Evolutionary conservation across 495 filamentous ascomycete genomes (phyloP), one percentile per base, ranked within the genome.

Genomic region (Umbilicaria muhlenbergii): DNA sequence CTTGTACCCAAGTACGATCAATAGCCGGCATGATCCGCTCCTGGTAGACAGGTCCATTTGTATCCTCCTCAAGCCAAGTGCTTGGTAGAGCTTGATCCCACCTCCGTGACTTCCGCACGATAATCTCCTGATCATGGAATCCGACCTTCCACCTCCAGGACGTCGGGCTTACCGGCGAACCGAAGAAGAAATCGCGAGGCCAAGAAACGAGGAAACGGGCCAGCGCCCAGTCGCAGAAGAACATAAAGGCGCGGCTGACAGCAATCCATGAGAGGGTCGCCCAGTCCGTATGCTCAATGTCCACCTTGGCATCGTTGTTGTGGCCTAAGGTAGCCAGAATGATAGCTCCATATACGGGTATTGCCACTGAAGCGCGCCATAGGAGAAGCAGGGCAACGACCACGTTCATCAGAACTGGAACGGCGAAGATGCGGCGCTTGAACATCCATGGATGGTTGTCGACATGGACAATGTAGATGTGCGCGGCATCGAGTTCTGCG

Each of bases 381-480:
- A 66, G 52, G 51, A 91, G 71, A 7, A 80, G 53, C 5, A 62
- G 51, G 17, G 64, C 58, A 42, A 92, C 69, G 44, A 61, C 55
- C 36, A 77, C 36, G 60, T 92, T 92, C 59, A 87, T 71, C 15
- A 75, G 48, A 38, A 78, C 62, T 35, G 85, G 83, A 3, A 89
- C 74, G 34, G 69, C 36, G 66, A 89, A 94, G 56, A 86, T 74
- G 50, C 81, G 78, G 46, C 68, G 69, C 62, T 92, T 93, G 66
- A 81, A 73, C 24, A 66, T 63, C 18, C 49, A 50, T 0, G 71
- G 72, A 35, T 77, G 73, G 33, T 52, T 63, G 67, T 93, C 86
- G 63, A 89, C 64, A 65, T 87, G 82, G 19, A 76, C 66, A 49
- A 93, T 73, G 69, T 93, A 91, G 56, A 89, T 67, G 56, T 82